A percentile compares a stretch with the other conserved stretches of the same genome.
phyloP scores from a whole-genome alignment of 345 rosid species.

The Hirschfeldia incana region DNA sequence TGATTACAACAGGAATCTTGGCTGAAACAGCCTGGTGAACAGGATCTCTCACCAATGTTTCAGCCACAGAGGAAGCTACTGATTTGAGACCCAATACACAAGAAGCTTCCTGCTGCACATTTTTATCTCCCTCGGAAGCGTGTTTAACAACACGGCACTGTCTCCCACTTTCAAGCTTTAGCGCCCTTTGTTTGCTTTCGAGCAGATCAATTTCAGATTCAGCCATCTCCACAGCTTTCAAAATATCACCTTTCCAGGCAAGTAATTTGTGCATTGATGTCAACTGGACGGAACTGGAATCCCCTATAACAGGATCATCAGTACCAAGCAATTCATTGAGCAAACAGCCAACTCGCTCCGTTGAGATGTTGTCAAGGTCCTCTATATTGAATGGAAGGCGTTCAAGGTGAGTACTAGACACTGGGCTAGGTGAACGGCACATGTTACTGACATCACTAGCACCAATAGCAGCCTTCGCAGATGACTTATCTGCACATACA shows the following conservation, averaged over 20 bases:
- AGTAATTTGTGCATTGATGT: conserved; percentile 64
- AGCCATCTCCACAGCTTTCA: conserved; percentile 69
- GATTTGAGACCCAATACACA: conserved; percentile 50
- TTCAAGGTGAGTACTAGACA: conserved; percentile 57
- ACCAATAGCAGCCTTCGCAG: conserved; percentile 48
- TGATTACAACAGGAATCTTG: conserved; percentile 41
- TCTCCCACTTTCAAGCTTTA: conserved; percentile 49
- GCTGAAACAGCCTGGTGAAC: conserved; percentile 44
- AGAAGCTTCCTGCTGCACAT: conserved; percentile 29
- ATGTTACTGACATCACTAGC: conserved; percentile 56
- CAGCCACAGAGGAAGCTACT: conserved; percentile 46
- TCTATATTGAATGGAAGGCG: conserved; percentile 62
- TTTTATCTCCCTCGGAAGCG: conserved; percentile 39
- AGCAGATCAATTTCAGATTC: conserved; percentile 89
- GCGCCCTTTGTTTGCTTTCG: conserved; percentile 67
- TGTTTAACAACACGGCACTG: conserved; percentile 31
- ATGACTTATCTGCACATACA: conserved; percentile 53
- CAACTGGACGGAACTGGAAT: conserved; percentile 56
- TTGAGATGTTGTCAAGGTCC: conserved; percentile 57
- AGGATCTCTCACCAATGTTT: conserved; percentile 35
- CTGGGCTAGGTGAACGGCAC: conserved; percentile 63
- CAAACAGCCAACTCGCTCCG: conserved; percentile 58
- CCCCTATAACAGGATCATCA: conserved; percentile 58
- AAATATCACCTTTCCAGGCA: conserved; percentile 60
- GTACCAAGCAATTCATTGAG: conserved; percentile 65